phyloP scores from a whole-genome alignment of 805 yeast species.

The Ogataea parapolymorpha region DNA sequence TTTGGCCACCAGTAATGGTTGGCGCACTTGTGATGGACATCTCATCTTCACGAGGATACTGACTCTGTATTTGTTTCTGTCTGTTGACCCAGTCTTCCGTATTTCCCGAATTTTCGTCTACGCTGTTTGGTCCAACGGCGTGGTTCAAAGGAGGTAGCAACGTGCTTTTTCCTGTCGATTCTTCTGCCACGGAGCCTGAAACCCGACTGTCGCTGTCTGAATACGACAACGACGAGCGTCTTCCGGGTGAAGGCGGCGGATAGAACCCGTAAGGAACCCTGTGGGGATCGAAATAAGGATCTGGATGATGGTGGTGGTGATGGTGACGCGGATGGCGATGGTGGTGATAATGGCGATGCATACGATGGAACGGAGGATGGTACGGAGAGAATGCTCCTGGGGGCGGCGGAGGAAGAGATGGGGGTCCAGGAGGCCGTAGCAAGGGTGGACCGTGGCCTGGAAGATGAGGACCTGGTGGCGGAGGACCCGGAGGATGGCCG shows the following conservation, averaged over 20 bases:
- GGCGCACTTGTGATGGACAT: neutral
- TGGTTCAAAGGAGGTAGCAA: conserved; percentile 13
- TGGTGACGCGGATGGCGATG: conserved; percentile 9
- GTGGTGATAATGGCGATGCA: conserved; percentile 8
- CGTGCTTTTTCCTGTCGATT: neutral
- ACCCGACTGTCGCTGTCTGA: conserved; percentile 4
- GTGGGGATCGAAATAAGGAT: conserved; percentile 17
- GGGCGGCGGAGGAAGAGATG: conserved; percentile 1
- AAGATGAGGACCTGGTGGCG: conserved; percentile 5
- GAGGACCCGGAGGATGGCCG: conserved; percentile 7
- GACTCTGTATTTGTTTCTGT: conserved; percentile 17
- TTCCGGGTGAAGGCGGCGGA: conserved; percentile 14
- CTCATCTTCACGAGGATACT: neutral
- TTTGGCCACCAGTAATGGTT: too few species aligned
- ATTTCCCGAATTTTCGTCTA: conserved; percentile 5
- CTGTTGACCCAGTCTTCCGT: conserved; percentile 27
- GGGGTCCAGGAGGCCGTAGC: conserved; percentile 1
- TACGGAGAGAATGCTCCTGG: conserved; percentile 2
- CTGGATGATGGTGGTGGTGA: conserved; percentile 22
- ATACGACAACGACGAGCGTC: conserved; percentile 2
- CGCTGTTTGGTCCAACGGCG: neutral
- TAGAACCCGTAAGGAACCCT: conserved; percentile 14
- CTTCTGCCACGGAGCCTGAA: neutral
- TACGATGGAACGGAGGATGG: conserved; percentile 4
- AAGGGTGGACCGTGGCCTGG: neutral